Evolutionary conservation across 2,329 filamentous ascomycete genomes (phyloP).

Genomic region (Aciculosporium take): DNA sequence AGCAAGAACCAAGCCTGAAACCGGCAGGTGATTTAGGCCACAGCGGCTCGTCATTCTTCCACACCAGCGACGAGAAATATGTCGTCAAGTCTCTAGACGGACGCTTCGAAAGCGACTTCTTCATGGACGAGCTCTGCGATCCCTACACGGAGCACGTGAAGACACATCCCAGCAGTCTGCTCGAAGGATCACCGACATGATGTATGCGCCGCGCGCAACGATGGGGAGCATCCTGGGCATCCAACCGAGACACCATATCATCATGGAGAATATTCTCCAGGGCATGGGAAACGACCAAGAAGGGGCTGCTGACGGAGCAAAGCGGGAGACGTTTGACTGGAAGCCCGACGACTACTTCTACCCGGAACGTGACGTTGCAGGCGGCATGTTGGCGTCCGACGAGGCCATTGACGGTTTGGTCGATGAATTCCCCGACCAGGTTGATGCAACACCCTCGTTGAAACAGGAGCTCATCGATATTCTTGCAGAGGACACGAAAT

Average conservation of each 20-base stretch:
- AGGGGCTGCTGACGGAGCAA: slow-evolving; percentile 16
- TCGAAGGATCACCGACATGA: slow-evolving; percentile 58
- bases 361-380: slow-evolving; percentile 56
- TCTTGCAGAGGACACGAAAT: slow-evolving; percentile 46
- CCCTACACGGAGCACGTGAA: slow-evolving; percentile 53
- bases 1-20: slow-evolving; percentile 17
- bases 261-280: slow-evolving; percentile 64
- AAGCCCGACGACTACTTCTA: slow-evolving; percentile 66
- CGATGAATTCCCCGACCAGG: slow-evolving; percentile 53
- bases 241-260: slow-evolving; percentile 56
- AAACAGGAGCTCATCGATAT: slow-evolving; percentile 40
- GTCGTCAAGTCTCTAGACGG: slow-evolving; percentile 59
- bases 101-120: slow-evolving; percentile 56
- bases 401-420: slow-evolving; percentile 51
- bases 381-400: slow-evolving; percentile 46
- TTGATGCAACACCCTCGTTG: slow-evolving; percentile 40
- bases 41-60: slow-evolving; percentile 64
- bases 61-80: slow-evolving; percentile 49
- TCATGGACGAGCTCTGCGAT: slow-evolving; percentile 48
- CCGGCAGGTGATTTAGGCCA: slow-evolving; percentile 57
- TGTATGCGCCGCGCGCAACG: slow-evolving; percentile 39
- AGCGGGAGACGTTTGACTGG: slow-evolving; percentile 60
- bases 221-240: slow-evolving; percentile 45
- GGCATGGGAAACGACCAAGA: slow-evolving; percentile 34
- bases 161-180: slow-evolving; percentile 41